phyloP scores from a whole-genome alignment of 257 asterid species.

The Cinchona pubescens region DNA sequence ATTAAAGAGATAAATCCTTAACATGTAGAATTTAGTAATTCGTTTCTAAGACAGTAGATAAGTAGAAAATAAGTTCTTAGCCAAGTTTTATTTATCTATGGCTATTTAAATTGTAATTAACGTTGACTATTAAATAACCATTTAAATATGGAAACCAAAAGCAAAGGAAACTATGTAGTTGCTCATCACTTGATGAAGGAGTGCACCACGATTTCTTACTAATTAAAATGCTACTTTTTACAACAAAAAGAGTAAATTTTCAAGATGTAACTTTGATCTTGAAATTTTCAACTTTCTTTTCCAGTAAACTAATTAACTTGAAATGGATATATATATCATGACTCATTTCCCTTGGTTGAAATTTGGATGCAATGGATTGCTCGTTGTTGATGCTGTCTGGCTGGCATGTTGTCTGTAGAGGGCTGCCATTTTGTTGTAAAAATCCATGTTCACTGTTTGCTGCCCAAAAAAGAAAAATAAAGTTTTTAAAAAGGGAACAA shows the following conservation, averaged over 20 bases:
- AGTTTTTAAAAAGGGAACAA: background rate
- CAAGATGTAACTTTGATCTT: background rate
- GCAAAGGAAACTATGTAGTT: background rate
- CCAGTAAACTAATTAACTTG: background rate
- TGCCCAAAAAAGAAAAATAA: constrained; percentile 7
- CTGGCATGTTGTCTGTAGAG: constrained; percentile 43
- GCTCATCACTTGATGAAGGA: background rate
- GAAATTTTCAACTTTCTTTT: background rate
- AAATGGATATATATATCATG: background rate
- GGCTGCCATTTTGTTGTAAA: constrained; percentile 60
- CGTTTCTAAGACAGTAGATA: too few relatives aligned
- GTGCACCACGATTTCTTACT: background rate
- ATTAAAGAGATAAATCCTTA: too few relatives aligned
- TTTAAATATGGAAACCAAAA: too few relatives aligned
- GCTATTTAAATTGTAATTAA: too few relatives aligned
- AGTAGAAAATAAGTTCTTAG: too few relatives aligned
- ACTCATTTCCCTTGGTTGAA: constrained; percentile 33
- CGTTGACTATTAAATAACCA: too few relatives aligned
- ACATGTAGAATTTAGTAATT: too few relatives aligned
- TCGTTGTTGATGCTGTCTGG: constrained; percentile 31
- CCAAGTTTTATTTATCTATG: too few relatives aligned
- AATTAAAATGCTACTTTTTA: background rate
- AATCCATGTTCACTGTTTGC: constrained; percentile 69
- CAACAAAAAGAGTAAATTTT: background rate
- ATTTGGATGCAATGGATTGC: constrained; percentile 25